These are phyloP conservation scores for Chrysanthemum seticuspe DNA, from an alignment of 129 eudicot species.

Conservation along the genomic window DNA sequence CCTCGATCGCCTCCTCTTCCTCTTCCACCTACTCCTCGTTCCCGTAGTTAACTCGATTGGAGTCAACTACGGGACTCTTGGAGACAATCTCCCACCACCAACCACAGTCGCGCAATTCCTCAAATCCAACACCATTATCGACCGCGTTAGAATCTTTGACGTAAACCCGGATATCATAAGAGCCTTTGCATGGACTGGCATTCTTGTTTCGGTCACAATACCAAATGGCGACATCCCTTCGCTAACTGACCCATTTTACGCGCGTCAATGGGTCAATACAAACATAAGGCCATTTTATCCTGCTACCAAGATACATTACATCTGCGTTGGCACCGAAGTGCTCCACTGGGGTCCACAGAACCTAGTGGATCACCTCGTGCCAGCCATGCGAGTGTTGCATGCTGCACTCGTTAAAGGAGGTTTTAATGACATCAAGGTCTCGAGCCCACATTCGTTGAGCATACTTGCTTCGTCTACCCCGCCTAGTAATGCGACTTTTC, in stretches of 20 bases:
- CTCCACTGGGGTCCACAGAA: slow-evolving; percentile 44
- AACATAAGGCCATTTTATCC: slow-evolving; percentile 38
- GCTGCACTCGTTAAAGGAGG: slow-evolving; percentile 53
- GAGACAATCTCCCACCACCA: slow-evolving; percentile 50
- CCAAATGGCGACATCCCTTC: slow-evolving; percentile 89
- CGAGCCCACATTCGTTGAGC: slow-evolving; percentile 73
- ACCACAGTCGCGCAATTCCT: slow-evolving; percentile 31
- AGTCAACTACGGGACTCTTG: slow-evolving; percentile 40
- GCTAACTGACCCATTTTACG: slow-evolving; percentile 45
- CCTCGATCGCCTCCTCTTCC: slow-evolving; percentile 11
- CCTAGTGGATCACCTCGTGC: slow-evolving; percentile 41
- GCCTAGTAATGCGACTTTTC: slow-evolving; percentile 71
- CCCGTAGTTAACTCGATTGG: slow-evolving; percentile 34
- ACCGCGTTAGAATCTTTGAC: slow-evolving; percentile 65
- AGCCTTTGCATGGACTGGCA: slow-evolving; percentile 70
- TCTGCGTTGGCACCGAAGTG: slow-evolving; percentile 36
- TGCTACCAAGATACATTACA: slow-evolving; percentile 36
- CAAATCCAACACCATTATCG: slow-evolving; percentile 34
- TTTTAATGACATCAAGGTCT: slow-evolving; percentile 47
- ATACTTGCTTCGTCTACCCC: slow-evolving; percentile 63
- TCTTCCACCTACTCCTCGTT: slow-evolving; percentile 17
- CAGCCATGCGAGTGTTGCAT: slow-evolving; percentile 69
- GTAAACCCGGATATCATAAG: slow-evolving; percentile 57
- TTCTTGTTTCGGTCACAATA: slow-evolving; percentile 68
- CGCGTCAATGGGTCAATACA: slow-evolving; percentile 53